Percentiles rank a stretch among this genome's conserved stretches.
These are phyloP conservation scores for Emmonsiellopsis sp. DNA, from an alignment of 2,329 filamentous ascomycete species.

Conservation along the genomic window DNA sequence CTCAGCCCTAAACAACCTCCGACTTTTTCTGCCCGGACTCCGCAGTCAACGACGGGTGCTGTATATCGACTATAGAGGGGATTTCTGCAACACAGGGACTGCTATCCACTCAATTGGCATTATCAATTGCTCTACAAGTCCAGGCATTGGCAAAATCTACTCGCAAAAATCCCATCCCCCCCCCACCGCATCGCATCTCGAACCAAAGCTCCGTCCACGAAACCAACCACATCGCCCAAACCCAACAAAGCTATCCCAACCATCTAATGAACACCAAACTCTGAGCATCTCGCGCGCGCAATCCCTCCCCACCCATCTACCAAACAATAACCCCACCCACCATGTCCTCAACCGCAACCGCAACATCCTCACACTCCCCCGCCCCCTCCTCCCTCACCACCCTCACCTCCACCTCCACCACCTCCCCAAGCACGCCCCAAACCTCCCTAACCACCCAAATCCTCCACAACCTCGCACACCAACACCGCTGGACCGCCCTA, in stretches of 20 bases:
- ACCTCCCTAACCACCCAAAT: conserved; percentile 47
- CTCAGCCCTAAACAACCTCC: neutral
- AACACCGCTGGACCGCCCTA: conserved; percentile 53
- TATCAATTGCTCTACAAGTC: too few relatives aligned
- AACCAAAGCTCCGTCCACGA: neutral
- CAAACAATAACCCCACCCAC: neutral
- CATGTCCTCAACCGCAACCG: neutral
- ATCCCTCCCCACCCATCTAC: neutral
- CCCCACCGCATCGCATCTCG: neutral
- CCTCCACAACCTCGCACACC: conserved; percentile 54
- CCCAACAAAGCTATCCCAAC: neutral
- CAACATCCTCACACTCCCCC: conserved; percentile 15
- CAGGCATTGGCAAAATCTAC: too few relatives aligned
- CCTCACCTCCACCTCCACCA: conserved; percentile 22
- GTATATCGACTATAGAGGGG: neutral
- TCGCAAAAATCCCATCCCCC: too few relatives aligned
- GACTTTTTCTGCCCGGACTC: neutral
- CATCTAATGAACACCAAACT: neutral
- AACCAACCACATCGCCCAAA: too few relatives aligned
- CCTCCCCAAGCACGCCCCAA: conserved; percentile 17
- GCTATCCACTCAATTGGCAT: too few relatives aligned
- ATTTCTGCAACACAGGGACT: too few relatives aligned
- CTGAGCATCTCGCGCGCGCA: neutral
- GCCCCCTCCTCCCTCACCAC: conserved; percentile 31
- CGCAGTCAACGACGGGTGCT: neutral